Base-by-base conservation (phyloP, 1,284 basidiomycete species). In the Sporisorium sorghi region DNA sequence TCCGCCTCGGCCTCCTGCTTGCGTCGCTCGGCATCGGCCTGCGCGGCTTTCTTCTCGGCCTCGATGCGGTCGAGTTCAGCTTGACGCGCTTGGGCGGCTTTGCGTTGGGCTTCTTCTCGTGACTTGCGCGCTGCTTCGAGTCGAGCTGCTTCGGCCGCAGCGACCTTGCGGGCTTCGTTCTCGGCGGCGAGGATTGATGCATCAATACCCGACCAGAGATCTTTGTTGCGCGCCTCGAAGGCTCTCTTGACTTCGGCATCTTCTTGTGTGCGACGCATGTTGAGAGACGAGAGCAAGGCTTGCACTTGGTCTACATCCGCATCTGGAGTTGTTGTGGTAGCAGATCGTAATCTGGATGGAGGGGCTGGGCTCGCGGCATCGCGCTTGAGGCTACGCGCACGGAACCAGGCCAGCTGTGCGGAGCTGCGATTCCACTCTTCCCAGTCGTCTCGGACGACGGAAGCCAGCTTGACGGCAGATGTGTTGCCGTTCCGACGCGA, bases 171-270 rank as follows among this genome's bases (percentile, higher is more conserved):
- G 5, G 69, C 70, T 39, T 71, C 69, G 17, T 61, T 57, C 64
- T 83, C 80, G 11, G 78, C 83, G 2, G 74, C 68, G 3, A 77
- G 73, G 50, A 84, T 83, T 15, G 72, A 71, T 3, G 63, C 60
- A 37, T 84, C 82, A 47, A 84, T 81, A 30, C 71, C 77, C 5
- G 77, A 69, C 83, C 83, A 84, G 9, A 84, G 73, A 11, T 48
- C 60, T 26, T 75, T 67, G 50, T 83, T 79, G 5, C 79, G 76
- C 26, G 69, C 64, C 50, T 84, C 81, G 26, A 83, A 84, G 5
- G 74, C 80, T 11, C 63, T 61, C 17, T 75, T 65, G 11, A 76
- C 70, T 11, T 74, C 64, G n/a, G 61, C 58, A 17, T 84, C 80
- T 28, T 73, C 57, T 46, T 75, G 69, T 0, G 61, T 54, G 23